Base-by-base conservation (phyloP, 179 eudicot species). In the Silene coronaria region DNA sequence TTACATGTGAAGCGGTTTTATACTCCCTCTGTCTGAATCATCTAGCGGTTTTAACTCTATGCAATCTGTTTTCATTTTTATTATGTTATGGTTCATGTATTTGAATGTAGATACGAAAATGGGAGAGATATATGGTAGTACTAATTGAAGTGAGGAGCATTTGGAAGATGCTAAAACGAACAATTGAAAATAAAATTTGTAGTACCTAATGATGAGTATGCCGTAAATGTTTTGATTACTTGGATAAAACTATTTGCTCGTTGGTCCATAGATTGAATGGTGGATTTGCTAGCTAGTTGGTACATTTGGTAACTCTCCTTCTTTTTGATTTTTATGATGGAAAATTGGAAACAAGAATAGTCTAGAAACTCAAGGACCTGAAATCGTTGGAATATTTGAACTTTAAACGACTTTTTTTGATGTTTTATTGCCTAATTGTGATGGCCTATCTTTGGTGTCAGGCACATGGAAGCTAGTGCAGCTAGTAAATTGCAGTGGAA, bases 391-490 rank as follows among this genome's bases (percentile, higher is more conserved):
- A 17, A 3, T 61, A 24, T 46, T 16, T 32, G 71, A 46, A 60
- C 3, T 8, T 16, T 68, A 28, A 17, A 17, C 10, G 19, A 24
- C 7, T 45, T n/a, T n/a, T 59, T 38, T 38, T 3, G 46, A 63
- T 57, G 17, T 21, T 3, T 46, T 46, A 48, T 6, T 23, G 27
- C 69, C 46, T 59, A 42, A 36, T 17, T 71, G 59, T 26, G 55
- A 48, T 75, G 30, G 30, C 28, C 6, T 74, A 13, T 69, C 73
- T 61, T 14, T 73, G 70, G 24, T 60, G 75, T 42, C 65, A 95
- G 97, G 83, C 83, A 84, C 76, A 66, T 87, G 77, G 96, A 88
- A 53, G 70, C 84, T 48, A 80, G 84, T 79, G 78, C 76, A 28
- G 36, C 75, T 26, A 80, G 78, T 78, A 90, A 83, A 80, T 67